Conservation (phyloP, 768 basidiomycete species). For the Hebeloma cylindrosporum region DNA sequence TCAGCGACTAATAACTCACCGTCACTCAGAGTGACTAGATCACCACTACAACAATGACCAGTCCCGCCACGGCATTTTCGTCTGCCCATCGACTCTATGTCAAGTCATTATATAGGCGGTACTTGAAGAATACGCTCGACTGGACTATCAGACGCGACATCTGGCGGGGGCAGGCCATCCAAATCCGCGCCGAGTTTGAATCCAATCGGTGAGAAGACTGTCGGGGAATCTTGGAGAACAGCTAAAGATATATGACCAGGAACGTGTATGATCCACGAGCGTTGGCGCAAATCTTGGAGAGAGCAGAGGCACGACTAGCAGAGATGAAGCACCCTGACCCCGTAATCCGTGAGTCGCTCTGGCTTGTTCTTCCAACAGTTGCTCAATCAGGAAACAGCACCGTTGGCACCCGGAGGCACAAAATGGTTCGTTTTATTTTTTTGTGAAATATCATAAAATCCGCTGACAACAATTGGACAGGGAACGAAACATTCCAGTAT, state of each 20-base stretch:
- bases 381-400: conserved; percentile 48
- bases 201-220: conserved; percentile 61
- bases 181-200: conserved; percentile 93
- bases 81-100: conserved; percentile 80
- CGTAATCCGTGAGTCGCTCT: conserved; percentile 72
- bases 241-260: conserved; percentile 38
- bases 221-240: conserved; percentile 1
- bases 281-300: conserved; percentile 71
- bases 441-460: neutral
- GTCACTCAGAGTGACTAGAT: conserved; percentile 4
- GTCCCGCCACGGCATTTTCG: conserved; percentile 56
- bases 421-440: conserved; percentile 71
- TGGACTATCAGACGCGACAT: conserved; percentile 87
- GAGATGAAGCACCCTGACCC: conserved; percentile 83
- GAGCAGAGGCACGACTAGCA: conserved; percentile 76
- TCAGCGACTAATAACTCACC: conserved; percentile 23
- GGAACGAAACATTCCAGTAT: conserved; percentile 83
- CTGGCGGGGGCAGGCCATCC: conserved; percentile 82
- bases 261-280: conserved; percentile 84
- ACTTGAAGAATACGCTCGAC: conserved; percentile 83
- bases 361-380: conserved; percentile 5
- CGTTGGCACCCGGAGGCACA: conserved; percentile 86
- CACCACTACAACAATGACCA: conserved; percentile 45
- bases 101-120: conserved; percentile 88
- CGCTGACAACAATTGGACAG: conserved; percentile 33